phyloP scores from a whole-genome alignment of 371 early-diverging fungal genomes.

The Capillidium heterosporum region DNA sequence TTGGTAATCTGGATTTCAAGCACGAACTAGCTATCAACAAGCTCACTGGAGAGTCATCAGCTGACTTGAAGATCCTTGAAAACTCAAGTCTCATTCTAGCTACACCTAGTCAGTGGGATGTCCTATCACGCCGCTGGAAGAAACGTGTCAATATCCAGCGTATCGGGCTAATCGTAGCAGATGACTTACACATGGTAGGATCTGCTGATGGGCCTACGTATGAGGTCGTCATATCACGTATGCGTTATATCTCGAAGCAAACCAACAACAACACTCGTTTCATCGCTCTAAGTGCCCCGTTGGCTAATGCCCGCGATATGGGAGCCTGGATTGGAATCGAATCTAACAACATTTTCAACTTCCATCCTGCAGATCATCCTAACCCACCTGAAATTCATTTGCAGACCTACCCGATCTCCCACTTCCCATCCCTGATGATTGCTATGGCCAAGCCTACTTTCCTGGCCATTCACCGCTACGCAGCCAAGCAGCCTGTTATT shows the following conservation, averaged over 20 bases:
- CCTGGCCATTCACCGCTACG: constrained; percentile 45
- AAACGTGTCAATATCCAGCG: constrained; percentile 81
- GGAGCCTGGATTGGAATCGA: constrained; percentile 91
- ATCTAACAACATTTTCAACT: constrained; percentile 64
- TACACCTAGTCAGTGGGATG: constrained; percentile 98
- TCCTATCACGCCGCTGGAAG: constrained; percentile 86
- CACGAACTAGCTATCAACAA: constrained; percentile 64
- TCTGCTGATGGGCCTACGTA: constrained; percentile 61
- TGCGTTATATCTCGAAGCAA: constrained; percentile 81
- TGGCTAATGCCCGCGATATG: constrained; percentile 89
- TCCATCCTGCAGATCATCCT: constrained; percentile 82
- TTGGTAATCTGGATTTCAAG: constrained; percentile 60
- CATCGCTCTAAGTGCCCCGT: constrained; percentile 68
- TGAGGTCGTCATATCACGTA: constrained; percentile 81
- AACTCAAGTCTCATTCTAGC: constrained; percentile 78
- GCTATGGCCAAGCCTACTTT: constrained; percentile 86
- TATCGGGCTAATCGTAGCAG: constrained; percentile 80
- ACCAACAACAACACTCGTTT: constrained; percentile 63
- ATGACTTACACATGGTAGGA: constrained; percentile 92
- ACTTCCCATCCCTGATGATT: constrained; percentile 85
- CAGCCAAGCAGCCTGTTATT: constrained; percentile 42
- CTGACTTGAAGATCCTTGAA: constrained; percentile 71
- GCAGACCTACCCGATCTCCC: constrained; percentile 73
- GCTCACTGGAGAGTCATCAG: constrained; percentile 90
- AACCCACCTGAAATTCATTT: constrained; percentile 87